These are phyloP conservation scores for Stygiomarasmius scandens DNA, from an alignment of 1,284 basidiomycete species.

Conservation along the genomic window DNA sequence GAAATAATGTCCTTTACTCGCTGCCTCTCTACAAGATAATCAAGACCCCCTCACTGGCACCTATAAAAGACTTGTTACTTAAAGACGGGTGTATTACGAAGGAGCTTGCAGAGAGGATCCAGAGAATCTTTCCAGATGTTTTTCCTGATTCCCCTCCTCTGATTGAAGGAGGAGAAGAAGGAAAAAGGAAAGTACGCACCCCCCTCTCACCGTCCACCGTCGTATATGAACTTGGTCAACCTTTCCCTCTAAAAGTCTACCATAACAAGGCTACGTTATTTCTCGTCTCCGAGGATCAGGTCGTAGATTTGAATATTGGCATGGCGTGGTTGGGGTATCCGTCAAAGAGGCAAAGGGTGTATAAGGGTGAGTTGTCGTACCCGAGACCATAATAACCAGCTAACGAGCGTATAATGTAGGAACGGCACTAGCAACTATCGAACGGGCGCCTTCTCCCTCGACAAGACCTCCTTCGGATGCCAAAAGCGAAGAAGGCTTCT, in stretches of 20 bases:
- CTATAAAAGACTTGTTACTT: conserved; percentile 10
- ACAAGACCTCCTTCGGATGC: not conserved
- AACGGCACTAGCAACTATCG: conserved; percentile 14
- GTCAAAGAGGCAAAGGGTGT: not conserved
- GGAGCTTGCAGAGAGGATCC: conserved; percentile 3
- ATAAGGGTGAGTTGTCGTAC: not conserved
- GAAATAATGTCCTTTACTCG: conserved; percentile 6
- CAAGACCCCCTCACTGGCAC: not conserved
- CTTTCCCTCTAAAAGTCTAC: conserved; percentile 7
- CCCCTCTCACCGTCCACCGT: conserved; percentile 1
- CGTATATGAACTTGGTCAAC: conserved; percentile 7
- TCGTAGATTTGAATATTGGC: conserved; percentile 12
- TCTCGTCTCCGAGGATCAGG: conserved; percentile 10
- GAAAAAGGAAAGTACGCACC: no score
- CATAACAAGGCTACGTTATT: conserved; percentile 8
- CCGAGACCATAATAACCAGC: not conserved
- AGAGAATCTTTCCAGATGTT: conserved; percentile 1
- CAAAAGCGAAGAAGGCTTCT: not conserved
- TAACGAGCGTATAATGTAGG: conserved; percentile 18
- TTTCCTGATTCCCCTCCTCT: not conserved
- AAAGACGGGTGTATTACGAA: conserved; percentile 1
- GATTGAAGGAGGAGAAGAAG: no score
- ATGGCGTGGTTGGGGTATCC: conserved; percentile 8
- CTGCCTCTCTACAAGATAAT: conserved; percentile 9
- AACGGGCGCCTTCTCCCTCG: not conserved